Percentiles rank a stretch among this genome's conserved stretches.
These are phyloP conservation scores for Xylaria sp. DNA, from an alignment of 2,329 filamentous ascomycete species.

Conservation along the genomic window DNA sequence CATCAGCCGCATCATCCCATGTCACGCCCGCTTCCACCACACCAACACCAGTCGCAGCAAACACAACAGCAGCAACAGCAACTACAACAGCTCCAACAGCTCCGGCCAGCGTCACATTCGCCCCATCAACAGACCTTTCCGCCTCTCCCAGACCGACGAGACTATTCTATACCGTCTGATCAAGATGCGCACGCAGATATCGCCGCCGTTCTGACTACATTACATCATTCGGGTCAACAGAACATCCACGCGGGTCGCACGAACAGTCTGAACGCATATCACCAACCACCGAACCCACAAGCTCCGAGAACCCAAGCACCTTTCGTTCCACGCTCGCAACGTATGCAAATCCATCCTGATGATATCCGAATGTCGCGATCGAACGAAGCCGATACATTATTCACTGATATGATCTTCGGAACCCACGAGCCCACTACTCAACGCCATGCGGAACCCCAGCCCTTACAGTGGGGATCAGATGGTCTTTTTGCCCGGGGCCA, in stretches of 20 bases:
- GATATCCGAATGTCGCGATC: slow-evolving; percentile 25
- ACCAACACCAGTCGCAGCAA: slow-evolving; percentile 25
- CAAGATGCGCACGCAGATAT: slow-evolving; percentile 26
- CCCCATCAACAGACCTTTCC: slow-evolving; percentile 23
- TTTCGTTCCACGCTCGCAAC: slow-evolving; percentile 16
- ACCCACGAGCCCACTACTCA: slow-evolving; percentile 17
- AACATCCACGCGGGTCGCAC: slow-evolving; percentile 18
- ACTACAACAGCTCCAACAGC: slow-evolving; percentile 10
- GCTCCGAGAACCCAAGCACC: slow-evolving; percentile 19
- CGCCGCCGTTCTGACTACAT: slow-evolving; percentile 29
- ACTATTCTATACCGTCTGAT: slow-evolving; percentile 22
- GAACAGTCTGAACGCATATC: slow-evolving; percentile 18
- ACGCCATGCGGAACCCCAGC: slow-evolving; percentile 34
- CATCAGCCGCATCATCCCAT: slow-evolving; percentile 17
- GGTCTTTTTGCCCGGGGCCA: slow-evolving; percentile 53
- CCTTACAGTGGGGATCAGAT: slow-evolving; percentile 65
- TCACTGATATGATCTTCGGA: slow-evolving; percentile 40
- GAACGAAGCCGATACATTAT: slow-evolving; percentile 28
- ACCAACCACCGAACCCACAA: slow-evolving; percentile 19
- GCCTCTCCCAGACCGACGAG: slow-evolving; percentile 18
- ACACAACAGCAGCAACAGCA: slow-evolving; percentile 14
- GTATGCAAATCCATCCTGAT: slow-evolving; percentile 18
- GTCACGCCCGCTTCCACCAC: slow-evolving; percentile 22
- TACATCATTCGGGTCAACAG: slow-evolving; percentile 26
- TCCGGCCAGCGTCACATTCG: background rate